Conservation (phyloP, 305 asterid species). For the Solanum hybrid region DNA sequence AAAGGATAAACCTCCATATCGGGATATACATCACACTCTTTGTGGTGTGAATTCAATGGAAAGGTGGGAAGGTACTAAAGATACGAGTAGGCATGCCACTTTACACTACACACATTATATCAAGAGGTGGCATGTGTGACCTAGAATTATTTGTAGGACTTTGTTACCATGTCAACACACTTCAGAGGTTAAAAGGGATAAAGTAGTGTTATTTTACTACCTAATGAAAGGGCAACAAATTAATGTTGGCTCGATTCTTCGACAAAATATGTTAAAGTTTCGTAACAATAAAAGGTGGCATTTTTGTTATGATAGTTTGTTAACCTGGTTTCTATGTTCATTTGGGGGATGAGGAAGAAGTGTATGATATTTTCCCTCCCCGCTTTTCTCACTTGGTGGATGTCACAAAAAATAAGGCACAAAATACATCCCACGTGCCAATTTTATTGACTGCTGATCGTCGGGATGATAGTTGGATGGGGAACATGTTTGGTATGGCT, state of each 20-base stretch:
- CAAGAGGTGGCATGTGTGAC: not conserved
- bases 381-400: not conserved
- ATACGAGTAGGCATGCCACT: not conserved
- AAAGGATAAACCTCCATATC: not conserved
- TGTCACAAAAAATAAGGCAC: not conserved
- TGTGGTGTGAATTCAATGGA: not conserved
- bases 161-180: not conserved
- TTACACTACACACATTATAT: not conserved
- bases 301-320: not conserved
- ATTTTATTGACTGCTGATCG: not conserved
- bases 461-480: not conserved
- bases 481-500: not conserved
- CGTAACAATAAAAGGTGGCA: too few species aligned
- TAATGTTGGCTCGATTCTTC: not conserved
- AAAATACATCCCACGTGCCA: not conserved
- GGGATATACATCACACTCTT: not conserved
- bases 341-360: not conserved
- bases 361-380: not conserved
- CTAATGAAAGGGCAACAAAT: not conserved
- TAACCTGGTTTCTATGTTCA: not conserved
- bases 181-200: not conserved
- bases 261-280: not conserved
- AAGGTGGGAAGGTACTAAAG: not conserved
- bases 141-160: not conserved
- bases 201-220: not conserved